Evolutionary conservation across 495 filamentous ascomycete genomes (phyloP).

Genomic region (Podospora didyma): DNA sequence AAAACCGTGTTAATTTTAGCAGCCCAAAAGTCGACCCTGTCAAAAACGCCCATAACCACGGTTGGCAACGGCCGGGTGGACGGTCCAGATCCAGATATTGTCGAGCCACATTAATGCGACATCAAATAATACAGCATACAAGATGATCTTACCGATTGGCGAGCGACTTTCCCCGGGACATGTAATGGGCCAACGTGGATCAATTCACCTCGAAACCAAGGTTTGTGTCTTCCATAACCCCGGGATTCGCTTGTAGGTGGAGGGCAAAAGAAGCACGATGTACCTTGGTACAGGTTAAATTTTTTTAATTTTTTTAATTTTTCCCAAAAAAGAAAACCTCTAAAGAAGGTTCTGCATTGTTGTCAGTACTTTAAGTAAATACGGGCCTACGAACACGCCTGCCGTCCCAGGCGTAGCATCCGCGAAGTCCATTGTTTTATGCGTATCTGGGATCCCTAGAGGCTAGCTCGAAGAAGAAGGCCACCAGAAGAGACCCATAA

Average conservation of each 20-base stretch:
- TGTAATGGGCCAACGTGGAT: background rate
- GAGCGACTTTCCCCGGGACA: background rate
- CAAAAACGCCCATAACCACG: background rate
- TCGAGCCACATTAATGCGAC: background rate
- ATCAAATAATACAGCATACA: background rate
- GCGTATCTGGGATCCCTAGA: too few species aligned
- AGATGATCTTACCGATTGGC: background rate
- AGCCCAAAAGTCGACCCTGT: background rate
- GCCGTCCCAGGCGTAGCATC: too few species aligned
- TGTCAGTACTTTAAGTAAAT: too few species aligned
- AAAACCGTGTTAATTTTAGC: background rate
- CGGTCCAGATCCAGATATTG: background rate
- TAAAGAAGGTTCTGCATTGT: too few species aligned
- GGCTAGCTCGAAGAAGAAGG: too few species aligned
- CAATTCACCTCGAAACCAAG: background rate
- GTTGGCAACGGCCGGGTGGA: background rate
- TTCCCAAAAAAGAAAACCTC: too few species aligned
- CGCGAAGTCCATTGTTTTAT: too few species aligned
- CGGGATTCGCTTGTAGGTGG: slow-evolving; percentile 3
- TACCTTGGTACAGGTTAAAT: too few species aligned
- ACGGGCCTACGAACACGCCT: too few species aligned
- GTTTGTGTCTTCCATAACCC: slow-evolving; percentile 2
- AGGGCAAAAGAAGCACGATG: background rate
- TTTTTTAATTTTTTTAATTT: too few species aligned
- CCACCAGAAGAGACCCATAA: too few species aligned